phyloP scores from a whole-genome alignment of 129 eudicot genomes.

The Logfia minima region DNA sequence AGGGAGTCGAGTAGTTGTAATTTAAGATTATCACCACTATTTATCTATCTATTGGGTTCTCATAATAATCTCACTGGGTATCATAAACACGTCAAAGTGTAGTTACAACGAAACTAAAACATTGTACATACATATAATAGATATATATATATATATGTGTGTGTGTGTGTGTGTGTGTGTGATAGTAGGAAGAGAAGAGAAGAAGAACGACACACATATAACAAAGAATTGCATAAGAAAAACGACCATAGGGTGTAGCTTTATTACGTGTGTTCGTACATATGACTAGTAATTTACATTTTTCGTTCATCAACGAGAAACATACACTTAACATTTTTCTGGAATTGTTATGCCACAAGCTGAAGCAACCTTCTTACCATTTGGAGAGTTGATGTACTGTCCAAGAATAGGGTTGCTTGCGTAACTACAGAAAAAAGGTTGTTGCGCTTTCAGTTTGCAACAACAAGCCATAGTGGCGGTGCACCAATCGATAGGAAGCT shows the following conservation, averaged over 20 bases:
- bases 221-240: no score
- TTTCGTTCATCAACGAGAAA: background rate
- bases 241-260: conserved; percentile 14
- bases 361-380: conserved; percentile 34
- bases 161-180: no score
- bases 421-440: conserved; percentile 31
- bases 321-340: conserved; percentile 30
- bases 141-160: no score
- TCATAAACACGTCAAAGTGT: no score
- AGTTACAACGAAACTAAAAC: no score
- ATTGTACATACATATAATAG: no score
- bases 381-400: conserved; percentile 32
- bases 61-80: no score
- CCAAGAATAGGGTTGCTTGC: conserved; percentile 29
- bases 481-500: conserved; percentile 25
- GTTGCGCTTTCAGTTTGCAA: conserved; percentile 30
- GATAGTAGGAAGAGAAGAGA: no score
- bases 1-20: no score
- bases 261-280: conserved; percentile 13
- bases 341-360: conserved; percentile 33
- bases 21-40: no score
- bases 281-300: background rate
- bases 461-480: conserved; percentile 28
- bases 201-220: no score
- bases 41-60: no score